Conservation (phyloP, 306 rosid genomes). For the Fragaria iinumae region DNA sequence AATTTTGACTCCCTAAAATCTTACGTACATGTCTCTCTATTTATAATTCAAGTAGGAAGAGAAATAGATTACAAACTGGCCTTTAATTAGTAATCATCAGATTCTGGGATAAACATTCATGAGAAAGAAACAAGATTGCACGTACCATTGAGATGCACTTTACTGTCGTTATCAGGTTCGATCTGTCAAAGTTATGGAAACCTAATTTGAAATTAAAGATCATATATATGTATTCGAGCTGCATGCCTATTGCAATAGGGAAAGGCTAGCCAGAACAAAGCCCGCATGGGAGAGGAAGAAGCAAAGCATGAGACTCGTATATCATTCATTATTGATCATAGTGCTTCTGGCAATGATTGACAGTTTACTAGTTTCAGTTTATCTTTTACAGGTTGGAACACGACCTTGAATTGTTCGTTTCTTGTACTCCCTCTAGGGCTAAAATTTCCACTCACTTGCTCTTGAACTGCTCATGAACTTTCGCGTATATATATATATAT, state of each 20-base stretch:
- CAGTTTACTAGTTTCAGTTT: not conserved
- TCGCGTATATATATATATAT: no score
- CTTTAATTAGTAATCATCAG: not conserved
- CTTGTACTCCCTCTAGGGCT: not conserved
- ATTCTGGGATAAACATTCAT: not conserved
- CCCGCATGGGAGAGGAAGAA: not conserved
- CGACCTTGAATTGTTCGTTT: not conserved
- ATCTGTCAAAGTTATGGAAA: not conserved
- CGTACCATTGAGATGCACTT: not conserved
- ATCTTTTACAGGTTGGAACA: not conserved
- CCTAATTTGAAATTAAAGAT: not conserved
- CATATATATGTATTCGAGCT: not conserved
- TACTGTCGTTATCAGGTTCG: constrained; percentile 15
- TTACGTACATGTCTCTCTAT: not conserved
- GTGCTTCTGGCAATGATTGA: constrained; percentile 14
- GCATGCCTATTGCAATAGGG: not conserved
- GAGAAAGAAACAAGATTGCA: not conserved
- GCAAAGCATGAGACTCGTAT: not conserved
- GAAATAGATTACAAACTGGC: not conserved
- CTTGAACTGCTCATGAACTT: not conserved
- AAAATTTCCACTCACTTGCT: constrained; percentile 14
- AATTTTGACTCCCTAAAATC: not conserved
- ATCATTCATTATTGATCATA: not conserved
- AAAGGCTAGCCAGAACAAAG: not conserved
- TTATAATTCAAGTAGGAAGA: not conserved